phyloP scores from a whole-genome alignment of 768 basidiomycete genomes.

The Boletellus sp. region DNA sequence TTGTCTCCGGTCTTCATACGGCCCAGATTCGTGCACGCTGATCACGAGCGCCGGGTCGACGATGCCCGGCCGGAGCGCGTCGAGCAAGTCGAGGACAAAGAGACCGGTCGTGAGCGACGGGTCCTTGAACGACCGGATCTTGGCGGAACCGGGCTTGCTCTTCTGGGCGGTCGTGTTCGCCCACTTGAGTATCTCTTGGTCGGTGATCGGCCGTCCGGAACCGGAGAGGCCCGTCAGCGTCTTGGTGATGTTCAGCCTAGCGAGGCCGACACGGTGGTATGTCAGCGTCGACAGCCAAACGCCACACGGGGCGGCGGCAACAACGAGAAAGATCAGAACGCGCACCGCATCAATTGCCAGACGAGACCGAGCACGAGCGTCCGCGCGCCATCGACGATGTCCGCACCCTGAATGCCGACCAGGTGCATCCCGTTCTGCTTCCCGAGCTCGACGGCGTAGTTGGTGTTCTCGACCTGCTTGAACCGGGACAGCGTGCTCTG shows the following conservation, averaged over 20 bases:
- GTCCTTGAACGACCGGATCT: slow-evolving; percentile 92
- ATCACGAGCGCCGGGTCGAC: slow-evolving; percentile 85
- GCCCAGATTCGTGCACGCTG: slow-evolving; percentile 53
- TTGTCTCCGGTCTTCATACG: slow-evolving; percentile 85
- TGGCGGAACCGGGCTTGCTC: slow-evolving; percentile 46
- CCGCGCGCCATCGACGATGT: slow-evolving; percentile 91
- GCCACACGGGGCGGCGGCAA: too few species aligned
- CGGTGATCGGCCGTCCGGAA: slow-evolving; percentile 80
- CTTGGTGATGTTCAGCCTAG: slow-evolving; percentile 82
- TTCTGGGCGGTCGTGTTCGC: slow-evolving; percentile 86
- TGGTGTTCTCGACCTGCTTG: slow-evolving; percentile 98
- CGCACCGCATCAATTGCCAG: slow-evolving; percentile 95
- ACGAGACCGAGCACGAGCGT: slow-evolving; percentile 94
- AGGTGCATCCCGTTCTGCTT: slow-evolving; percentile 92
- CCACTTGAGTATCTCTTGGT: slow-evolving; percentile 94
- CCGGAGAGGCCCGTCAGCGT: slow-evolving; percentile 73
- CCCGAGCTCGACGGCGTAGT: slow-evolving; percentile 90
- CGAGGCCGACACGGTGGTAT: too few species aligned
- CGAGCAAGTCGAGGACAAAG: slow-evolving; percentile 91
- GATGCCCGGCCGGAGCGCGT: slow-evolving; percentile 88
- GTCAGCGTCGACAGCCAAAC: too few species aligned
- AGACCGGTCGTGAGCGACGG: slow-evolving; percentile 82
- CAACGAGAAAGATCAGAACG: slow-evolving; percentile 18
- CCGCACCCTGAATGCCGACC: slow-evolving; percentile 96
- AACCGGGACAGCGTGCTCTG: slow-evolving; percentile 87